Evolutionary conservation across 352 stramenopile species (phyloP), one percentile per base, ranked within the genome.

Genomic region (Phytophthora constricta): DNA sequence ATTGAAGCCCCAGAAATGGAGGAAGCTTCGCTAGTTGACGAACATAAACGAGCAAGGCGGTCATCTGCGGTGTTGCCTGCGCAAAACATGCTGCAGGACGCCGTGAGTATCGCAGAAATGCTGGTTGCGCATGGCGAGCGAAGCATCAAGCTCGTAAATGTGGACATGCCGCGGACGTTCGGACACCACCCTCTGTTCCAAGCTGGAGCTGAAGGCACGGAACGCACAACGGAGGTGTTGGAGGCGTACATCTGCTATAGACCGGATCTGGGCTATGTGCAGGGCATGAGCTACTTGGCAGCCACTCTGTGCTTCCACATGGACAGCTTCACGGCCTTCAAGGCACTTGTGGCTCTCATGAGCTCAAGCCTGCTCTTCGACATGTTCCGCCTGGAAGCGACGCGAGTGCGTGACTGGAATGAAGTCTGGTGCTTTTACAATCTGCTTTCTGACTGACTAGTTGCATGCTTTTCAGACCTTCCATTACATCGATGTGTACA

Each of bases 231-330:
- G 13, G 82, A 94, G 52, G 88, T 96, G 25, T 74, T 96, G 14
- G 86, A 95, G 53, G 86, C 88, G 7, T 96, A 96, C 65, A 92
- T 89, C 27, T 96, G 88, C 73, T 96, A 96, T 50, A 84, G 88
- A 1, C 88, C 88, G 1, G 88, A 96, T 46, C 64, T 96, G 17
- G 88, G 88, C 9, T 96, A 96, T 58, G 86, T 96, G 11, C 88
- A 96, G 64, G 88, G 88, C 28, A 96, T 96, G 88, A 95, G 86
- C 66, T 96, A 96, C 45, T 70, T 96, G n/a, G 88, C 88, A 4
- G 88, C 88, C 9, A 79, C 84, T 5, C 47, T 96, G 41, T 96
- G 88, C 61, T 90, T 96, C 49, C 88, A 96, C 67, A 92, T 96
- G 84, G 88, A 96, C 62, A 93, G 82, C 69, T 96, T 95, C 55